Evolutionary conservation across 495 filamentous ascomycete species (phyloP).

Genomic region (Neurospora sublineolata): DNA sequence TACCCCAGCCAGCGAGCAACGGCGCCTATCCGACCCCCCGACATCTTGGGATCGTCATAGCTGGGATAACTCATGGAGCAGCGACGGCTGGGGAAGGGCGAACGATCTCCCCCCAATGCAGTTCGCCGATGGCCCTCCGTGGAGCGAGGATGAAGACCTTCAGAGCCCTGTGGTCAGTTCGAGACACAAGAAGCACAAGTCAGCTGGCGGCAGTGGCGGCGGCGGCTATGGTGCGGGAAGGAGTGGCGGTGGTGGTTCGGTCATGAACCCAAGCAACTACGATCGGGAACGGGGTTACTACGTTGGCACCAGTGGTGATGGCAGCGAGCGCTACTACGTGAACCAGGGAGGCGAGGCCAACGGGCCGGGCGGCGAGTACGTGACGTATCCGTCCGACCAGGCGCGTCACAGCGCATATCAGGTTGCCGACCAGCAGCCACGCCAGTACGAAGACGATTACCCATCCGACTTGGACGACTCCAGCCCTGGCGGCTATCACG

Average conservation of each 20-base stretch:
- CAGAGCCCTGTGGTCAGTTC: slow-evolving; percentile 77
- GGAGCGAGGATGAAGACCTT: slow-evolving; percentile 91
- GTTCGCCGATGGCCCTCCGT: slow-evolving; percentile 88
- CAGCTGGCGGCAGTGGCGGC: slow-evolving; percentile 40
- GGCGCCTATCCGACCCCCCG: slow-evolving; percentile 72
- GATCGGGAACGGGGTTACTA: slow-evolving; percentile 52
- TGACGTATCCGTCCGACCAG: slow-evolving; percentile 63
- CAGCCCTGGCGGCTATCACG: slow-evolving; percentile 33
- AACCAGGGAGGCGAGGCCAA: slow-evolving; percentile 55
- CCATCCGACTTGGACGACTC: slow-evolving; percentile 53
- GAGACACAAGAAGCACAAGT: slow-evolving; percentile 76
- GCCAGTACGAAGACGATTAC: slow-evolving; percentile 45
- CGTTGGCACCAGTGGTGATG: slow-evolving; percentile 56
- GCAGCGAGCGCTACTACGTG: slow-evolving; percentile 67
- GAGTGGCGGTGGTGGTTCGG: slow-evolving; percentile 25
- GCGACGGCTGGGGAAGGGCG: slow-evolving; percentile 28
- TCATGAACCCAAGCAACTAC: slow-evolving; percentile 31
- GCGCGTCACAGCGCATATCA: slow-evolving; percentile 42
- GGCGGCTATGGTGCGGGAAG: slow-evolving; percentile 12
- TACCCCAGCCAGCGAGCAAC: slow-evolving; percentile 73
- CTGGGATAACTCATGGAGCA: slow-evolving; percentile 39
- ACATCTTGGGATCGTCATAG: slow-evolving; percentile 48
- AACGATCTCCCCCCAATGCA: slow-evolving; percentile 72
- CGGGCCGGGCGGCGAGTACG: slow-evolving; percentile 67
- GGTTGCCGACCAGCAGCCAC: slow-evolving; percentile 27